Evolutionary conservation across 495 filamentous ascomycete genomes (phyloP), one percentile per base, ranked within the genome.

Genomic region (Geopyxis carbonaria): DNA sequence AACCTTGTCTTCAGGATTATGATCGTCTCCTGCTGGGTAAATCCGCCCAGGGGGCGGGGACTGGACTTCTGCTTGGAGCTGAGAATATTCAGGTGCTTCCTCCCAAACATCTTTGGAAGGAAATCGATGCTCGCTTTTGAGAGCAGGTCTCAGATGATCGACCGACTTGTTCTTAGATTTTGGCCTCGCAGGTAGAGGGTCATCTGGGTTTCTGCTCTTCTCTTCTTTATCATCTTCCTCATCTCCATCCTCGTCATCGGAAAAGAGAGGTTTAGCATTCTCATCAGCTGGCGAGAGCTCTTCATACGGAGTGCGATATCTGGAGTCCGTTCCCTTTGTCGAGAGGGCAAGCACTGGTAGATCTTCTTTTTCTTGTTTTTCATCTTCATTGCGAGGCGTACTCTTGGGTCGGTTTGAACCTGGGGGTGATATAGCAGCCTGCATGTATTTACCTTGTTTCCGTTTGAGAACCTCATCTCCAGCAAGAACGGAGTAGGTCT

Each of bases 71-170:
- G 89, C 73, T 22, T 80, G 73, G 42, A 82, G 74, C 48, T 86
- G 76, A 32, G 82, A 64, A 61, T 80, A 87, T 59, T 77, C 80
- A 3, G 89, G 89, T 0, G 85, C 79, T 59, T 99, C 89, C 57
- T 99, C 89, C 89, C 89, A 99, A 25, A 94, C 71, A 55, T 99
- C 89, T 46, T 78, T 73, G 56, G 84, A 93, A 0, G 89, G 89
- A 61, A 97, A 97, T 32, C 78, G 72, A 34, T 81, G 80, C 53
- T 72, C 69, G 43, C 70, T 61, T 23, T 65, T 48, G 31, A 73
- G 71, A 0, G 76, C 72, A 24, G 74, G 69, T 55, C 75, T 78
- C 38, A 75, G 63, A 28, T 70, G 67, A 33, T 78, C 73, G 4
- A 39, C 36, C 9, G 20, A 13, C 18, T 40, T 30, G 9, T 6